A percentile compares a stretch with the other conserved stretches of the same genome.
phyloP scores from a whole-genome alignment of 306 rosid genomes.

The Cucumis sativus region Cucumber_9930_V3 NC_026657.2:776001-776500 shows the following conservation, averaged over 20 bases:
- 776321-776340: neutral
- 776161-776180: conserved; percentile 92
- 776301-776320: neutral
- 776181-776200: conserved; percentile 89
- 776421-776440: neutral
- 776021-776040: neutral
- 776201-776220: conserved; percentile 80
- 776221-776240: conserved; percentile 73
- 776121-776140: conserved; percentile 90
- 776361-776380: neutral
- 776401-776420: neutral
- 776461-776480: conserved; percentile 83
- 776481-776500: conserved; percentile 83
- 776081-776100: conserved; percentile 81
- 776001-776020: neutral
- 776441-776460: conserved; percentile 7
- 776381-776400: neutral
- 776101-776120: conserved; percentile 96
- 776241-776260: conserved; percentile 90
- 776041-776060: neutral
- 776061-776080: neutral
- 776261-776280: conserved; percentile 73
- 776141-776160: conserved; percentile 97
- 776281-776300: conserved; percentile 5
- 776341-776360: neutral